Evolutionary conservation across 345 rosid genomes (phyloP).

Genomic region (Limnanthes douglasii): DNA sequence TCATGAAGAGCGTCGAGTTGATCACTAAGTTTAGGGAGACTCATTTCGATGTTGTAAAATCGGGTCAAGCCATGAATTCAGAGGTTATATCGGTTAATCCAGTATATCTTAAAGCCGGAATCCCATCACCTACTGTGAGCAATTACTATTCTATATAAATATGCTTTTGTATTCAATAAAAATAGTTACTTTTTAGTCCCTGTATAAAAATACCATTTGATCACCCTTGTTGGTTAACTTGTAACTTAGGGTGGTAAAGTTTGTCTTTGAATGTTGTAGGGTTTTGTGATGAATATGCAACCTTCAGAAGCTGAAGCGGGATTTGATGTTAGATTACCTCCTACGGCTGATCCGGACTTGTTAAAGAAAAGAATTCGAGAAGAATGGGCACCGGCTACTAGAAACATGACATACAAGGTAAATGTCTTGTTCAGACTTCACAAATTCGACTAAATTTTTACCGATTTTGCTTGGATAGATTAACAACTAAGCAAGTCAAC

Average conservation of each 20-base stretch:
- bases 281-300: slow-evolving; percentile 88
- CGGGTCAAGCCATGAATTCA: slow-evolving; percentile 43
- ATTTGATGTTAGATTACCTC: slow-evolving; percentile 69
- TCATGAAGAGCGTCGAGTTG: slow-evolving; percentile 72
- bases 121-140: slow-evolving; percentile 49
- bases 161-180: too few relatives aligned
- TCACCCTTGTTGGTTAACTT: background rate
- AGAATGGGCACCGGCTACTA: slow-evolving; percentile 79
- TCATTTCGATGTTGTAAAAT: slow-evolving; percentile 65
- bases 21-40: slow-evolving; percentile 52
- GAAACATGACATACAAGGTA: slow-evolving; percentile 71
- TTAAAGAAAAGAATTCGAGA: slow-evolving; percentile 48
- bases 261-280: slow-evolving; percentile 20
- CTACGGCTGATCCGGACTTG: slow-evolving; percentile 48
- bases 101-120: slow-evolving; percentile 74
- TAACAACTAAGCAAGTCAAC: too few relatives aligned
- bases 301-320: slow-evolving; percentile 97
- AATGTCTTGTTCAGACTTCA: slow-evolving; percentile 3
- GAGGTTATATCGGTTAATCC: slow-evolving; percentile 86
- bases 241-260: background rate
- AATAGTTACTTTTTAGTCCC: background rate
- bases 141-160: too few relatives aligned
- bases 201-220: too few relatives aligned
- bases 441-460: too few relatives aligned
- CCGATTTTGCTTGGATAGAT: too few relatives aligned